Base-by-base conservation (phyloP, 257 asterid species). In the Penstemon newberryi region DNA sequence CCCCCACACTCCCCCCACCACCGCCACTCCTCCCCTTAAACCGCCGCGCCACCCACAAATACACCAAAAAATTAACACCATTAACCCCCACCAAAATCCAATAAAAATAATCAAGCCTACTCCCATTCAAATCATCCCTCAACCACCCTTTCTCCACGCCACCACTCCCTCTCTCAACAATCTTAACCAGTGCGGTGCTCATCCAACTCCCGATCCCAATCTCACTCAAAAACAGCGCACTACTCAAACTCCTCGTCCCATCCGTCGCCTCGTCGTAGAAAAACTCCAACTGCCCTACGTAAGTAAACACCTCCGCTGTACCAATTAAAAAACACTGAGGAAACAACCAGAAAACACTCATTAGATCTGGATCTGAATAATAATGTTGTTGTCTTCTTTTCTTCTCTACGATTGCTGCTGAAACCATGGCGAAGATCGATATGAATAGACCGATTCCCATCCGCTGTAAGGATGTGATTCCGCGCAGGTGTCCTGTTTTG, bases 181-280 rank as follows among this genome's bases (percentile, higher is more conserved):
- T 46, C 82, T 81, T 84, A 40, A 89, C 96, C 63, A 89, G 49
- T 19, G 82, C 92, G 0, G 91, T 87, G 55, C 95, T 89, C 40
- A 89, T 72, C 96, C 96, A 89, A 37, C 92, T 87, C 60, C 96
- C 95, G 3, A 89, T 83, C 73, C 96, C 96, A 12, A 89, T 85
- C 78, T 87, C 92, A 56, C 96, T 83, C 77, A 89, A 71, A 70
- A 89, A 87, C 70, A 89, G 5, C 5, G 96, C 96, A n/a, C 96
- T 89, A 42, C 95, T 84, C 0, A 87, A 70, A 62, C 96, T 89
- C 56, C 91, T 77, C 42, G 95, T 89, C 46, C 96, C 96, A 3
- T 87, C 96, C 0, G 89, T 87, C 0, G 95, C 83, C 80, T 84
- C 95, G 0, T 89, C 90, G 58, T 87, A 89, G 77, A 89, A 89